A percentile compares a stretch with the other conserved stretches of the same genome.
These are phyloP conservation scores for Cladophialophora psammophila DNA, from an alignment of 2,329 filamentous ascomycete genomes.

Conservation along the genomic window DNA sequence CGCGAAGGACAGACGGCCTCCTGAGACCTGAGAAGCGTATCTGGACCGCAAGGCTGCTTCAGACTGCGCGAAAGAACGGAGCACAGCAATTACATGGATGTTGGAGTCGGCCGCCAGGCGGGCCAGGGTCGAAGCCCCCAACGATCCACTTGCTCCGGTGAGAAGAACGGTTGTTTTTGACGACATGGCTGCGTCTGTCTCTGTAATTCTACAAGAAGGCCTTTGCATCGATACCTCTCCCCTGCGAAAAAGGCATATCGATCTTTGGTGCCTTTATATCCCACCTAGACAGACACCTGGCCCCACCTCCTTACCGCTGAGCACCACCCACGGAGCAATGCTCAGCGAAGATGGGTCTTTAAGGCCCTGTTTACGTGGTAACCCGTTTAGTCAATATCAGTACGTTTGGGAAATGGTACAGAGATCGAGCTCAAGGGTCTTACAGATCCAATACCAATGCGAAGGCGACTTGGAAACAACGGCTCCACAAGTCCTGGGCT, in stretches of 20 bases:
- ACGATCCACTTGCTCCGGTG: conserved; percentile 23
- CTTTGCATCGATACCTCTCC: neutral
- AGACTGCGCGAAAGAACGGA: conserved; percentile 17
- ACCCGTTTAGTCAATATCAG: neutral
- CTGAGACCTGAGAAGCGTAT: conserved; percentile 18
- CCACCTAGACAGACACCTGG: neutral
- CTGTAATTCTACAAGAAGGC: neutral
- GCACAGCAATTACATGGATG: conserved; percentile 20
- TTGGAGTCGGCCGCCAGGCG: conserved; percentile 9
- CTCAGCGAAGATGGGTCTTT: neutral
- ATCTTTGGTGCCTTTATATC: neutral
- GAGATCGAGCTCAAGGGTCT: neutral
- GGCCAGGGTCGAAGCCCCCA: conserved; percentile 19
- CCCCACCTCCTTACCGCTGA: neutral
- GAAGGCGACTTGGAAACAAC: neutral
- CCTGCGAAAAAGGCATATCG: neutral
- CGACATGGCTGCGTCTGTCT: conserved; percentile 8
- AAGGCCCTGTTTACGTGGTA: neutral
- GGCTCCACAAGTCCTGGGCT: neutral
- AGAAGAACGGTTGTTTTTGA: conserved; percentile 19
- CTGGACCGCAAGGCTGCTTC: conserved; percentile 17
- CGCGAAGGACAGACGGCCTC: conserved; percentile 18
- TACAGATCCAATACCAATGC: neutral
- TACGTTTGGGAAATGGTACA: neutral
- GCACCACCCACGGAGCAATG: neutral